Evolutionary conservation across 129 eudicot genomes (phyloP), one percentile per base, ranked within the genome.

Genomic region (Centaurea solstitialis): DNA sequence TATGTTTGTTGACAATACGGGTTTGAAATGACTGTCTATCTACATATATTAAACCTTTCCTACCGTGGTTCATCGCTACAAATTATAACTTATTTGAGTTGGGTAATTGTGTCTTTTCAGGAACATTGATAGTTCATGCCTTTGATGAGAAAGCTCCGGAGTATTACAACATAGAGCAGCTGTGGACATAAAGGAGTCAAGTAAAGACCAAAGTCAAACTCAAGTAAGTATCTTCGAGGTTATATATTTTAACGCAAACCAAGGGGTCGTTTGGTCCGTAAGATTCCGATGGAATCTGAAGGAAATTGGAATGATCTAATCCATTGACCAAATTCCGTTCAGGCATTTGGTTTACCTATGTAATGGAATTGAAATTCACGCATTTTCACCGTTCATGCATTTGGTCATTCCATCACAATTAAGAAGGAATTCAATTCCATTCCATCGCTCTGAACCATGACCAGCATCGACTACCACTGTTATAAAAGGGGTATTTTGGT

Each of bases 101-200:
- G 4, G 45, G 30, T 64, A 9, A 62, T 57, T 53, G 9, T 61
- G 1, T 66, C 20, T 23, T 68, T 79, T 68, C 59, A 95, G 99
- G 99, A 39, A 61, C 89, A 0, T 86, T 95, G 78, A 86, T 92
- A 59, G 79, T 95, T 76, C 99, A 95, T 87, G 99, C 99, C 6
- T 86, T 95, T 72, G 99, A 95, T 59, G 99, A 95, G 88, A 92
- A 94, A 73, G 97, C 91, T 57, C 90, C 97, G 83, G 96, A 96
- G 85, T 94, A 94, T 85, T 94, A 88, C 92, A 87, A 92, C 79
- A 78, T 94, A 76, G 98, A 94, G 85, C 89, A 86, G 62, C 85
- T 87, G 22, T 94, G 98, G 98, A 79, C 87, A 43, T 39, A 68
- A 76, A 84, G 47, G 87, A 77, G 70, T 77, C 90, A n/a, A 73